A percentile compares a stretch with the other conserved stretches of the same genome.
phyloP scores from a whole-genome alignment of 2,329 filamentous ascomycete genomes.

The Lomentospora prolificans region DNA sequence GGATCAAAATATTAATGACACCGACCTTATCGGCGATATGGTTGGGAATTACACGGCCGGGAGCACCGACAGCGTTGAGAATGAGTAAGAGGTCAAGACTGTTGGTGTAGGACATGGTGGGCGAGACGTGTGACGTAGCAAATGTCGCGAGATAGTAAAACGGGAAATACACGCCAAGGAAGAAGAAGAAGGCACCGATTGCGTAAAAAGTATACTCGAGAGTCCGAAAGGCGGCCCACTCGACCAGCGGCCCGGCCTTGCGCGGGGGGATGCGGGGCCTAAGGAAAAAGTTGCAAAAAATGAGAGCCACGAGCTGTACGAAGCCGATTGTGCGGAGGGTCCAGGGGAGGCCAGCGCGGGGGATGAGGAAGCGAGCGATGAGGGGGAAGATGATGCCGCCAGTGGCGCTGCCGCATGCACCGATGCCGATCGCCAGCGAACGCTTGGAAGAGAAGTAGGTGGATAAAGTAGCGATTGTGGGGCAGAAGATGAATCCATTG shows the following conservation, averaged over 20 bases:
- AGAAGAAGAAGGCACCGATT: slow-evolving; percentile 24
- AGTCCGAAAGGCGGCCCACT: slow-evolving; percentile 36
- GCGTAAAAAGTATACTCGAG: slow-evolving; percentile 32
- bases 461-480: slow-evolving; percentile 53
- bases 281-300: slow-evolving; percentile 26
- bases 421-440: slow-evolving; percentile 51
- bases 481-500: slow-evolving; percentile 54
- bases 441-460: slow-evolving; percentile 53
- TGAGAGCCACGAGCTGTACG: slow-evolving; percentile 37
- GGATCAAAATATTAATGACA: slow-evolving; percentile 50
- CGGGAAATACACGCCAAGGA: slow-evolving; percentile 44
- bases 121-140: slow-evolving; percentile 29
- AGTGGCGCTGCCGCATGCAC: slow-evolving; percentile 48
- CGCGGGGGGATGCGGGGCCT: slow-evolving; percentile 32
- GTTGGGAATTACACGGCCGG: slow-evolving; percentile 49
- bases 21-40: slow-evolving; percentile 48
- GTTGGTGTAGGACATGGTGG: slow-evolving; percentile 31
- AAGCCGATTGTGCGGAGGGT: slow-evolving; percentile 51
- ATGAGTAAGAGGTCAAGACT: slow-evolving; percentile 54
- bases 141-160: slow-evolving; percentile 50
- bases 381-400: slow-evolving; percentile 49
- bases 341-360: slow-evolving; percentile 28
- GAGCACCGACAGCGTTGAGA: slow-evolving; percentile 51
- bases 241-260: slow-evolving; percentile 29
- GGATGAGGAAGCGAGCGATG: slow-evolving; percentile 14